These are phyloP conservation scores for Dipodascopsis uninucleata DNA, from an alignment of 805 yeast genomes.

Conservation along the genomic window DNA sequence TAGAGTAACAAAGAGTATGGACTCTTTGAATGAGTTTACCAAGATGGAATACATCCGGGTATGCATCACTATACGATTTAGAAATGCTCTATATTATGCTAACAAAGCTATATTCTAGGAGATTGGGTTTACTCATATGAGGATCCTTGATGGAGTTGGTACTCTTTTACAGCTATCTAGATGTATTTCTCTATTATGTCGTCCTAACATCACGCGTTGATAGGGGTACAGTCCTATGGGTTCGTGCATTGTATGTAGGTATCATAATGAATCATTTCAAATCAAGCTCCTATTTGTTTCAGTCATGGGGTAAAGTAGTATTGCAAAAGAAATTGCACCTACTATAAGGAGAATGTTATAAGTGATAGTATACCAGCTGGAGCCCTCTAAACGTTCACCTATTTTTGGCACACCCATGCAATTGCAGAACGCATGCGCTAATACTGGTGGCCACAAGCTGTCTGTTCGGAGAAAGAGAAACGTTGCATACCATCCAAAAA, in stretches of 20 bases:
- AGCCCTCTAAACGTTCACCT: conserved; percentile 9
- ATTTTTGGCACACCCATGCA: conserved; percentile 60
- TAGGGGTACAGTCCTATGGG: neutral
- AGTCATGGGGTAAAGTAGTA: conserved; percentile 34
- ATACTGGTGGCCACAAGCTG: conserved; percentile 53
- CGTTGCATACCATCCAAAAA: conserved; percentile 69
- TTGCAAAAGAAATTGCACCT: conserved; percentile 45
- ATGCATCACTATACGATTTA: neutral
- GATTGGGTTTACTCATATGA: conserved; percentile 87
- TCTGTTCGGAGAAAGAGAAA: conserved; percentile 50
- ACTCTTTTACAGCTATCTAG: conserved; percentile 84
- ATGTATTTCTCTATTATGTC: conserved; percentile 55
- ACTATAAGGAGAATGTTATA: conserved; percentile 42
- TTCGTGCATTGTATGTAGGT: conserved; percentile 6
- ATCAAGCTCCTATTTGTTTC: conserved; percentile 3
- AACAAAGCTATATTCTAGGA: conserved; percentile 37
- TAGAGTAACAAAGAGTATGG: conserved; percentile 75
- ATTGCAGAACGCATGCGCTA: conserved; percentile 67
- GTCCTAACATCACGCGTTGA: conserved; percentile 8
- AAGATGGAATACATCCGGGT: conserved; percentile 68
- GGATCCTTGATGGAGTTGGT: conserved; percentile 89
- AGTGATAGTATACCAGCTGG: conserved; percentile 33
- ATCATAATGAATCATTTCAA: conserved; percentile 3
- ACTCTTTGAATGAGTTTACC: conserved; percentile 60
- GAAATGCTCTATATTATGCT: neutral